Conservation (phyloP, 805 yeast species). For the Ogataea saltuana region DNA sequence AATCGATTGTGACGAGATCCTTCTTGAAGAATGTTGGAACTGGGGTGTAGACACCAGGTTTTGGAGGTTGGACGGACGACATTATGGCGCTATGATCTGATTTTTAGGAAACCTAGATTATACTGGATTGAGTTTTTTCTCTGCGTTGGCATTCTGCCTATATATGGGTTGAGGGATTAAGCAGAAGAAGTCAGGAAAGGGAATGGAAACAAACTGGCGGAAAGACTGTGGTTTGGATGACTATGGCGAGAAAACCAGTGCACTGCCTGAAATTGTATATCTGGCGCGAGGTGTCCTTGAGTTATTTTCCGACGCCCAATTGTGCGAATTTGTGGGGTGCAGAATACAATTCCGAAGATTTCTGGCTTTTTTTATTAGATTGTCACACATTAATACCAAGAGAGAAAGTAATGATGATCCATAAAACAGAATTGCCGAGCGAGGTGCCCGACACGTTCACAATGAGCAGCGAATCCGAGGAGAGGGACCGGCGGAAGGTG, state of each 20-base stretch:
- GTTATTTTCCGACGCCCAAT: not conserved
- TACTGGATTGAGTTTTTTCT: too few relatives aligned
- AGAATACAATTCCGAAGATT: not conserved
- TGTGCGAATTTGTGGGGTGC: conserved; percentile 4
- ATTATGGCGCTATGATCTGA: too few relatives aligned
- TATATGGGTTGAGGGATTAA: too few relatives aligned
- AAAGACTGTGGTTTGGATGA: too few relatives aligned
- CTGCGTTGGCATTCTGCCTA: too few relatives aligned
- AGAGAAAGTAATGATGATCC: not conserved
- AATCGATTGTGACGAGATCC: conserved; percentile 42
- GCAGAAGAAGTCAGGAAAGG: too few relatives aligned
- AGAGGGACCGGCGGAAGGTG: conserved; percentile 9
- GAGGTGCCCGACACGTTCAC: not conserved
- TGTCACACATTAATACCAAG: not conserved
- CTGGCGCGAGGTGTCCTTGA: conserved; percentile 13
- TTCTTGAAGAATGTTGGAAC: conserved; percentile 54
- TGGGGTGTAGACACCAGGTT: conserved; percentile 52
- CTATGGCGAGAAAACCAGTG: too few relatives aligned
- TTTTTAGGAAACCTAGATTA: too few relatives aligned
- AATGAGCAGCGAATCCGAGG: conserved; percentile 2
- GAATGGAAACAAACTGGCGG: too few relatives aligned
- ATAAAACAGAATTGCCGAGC: not conserved
- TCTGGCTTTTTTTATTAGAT: not conserved
- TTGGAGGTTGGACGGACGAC: conserved; percentile 28
- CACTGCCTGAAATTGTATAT: too few relatives aligned